phyloP scores from a whole-genome alignment of 495 filamentous ascomycete genomes.

The Xylaria scruposa region DNA sequence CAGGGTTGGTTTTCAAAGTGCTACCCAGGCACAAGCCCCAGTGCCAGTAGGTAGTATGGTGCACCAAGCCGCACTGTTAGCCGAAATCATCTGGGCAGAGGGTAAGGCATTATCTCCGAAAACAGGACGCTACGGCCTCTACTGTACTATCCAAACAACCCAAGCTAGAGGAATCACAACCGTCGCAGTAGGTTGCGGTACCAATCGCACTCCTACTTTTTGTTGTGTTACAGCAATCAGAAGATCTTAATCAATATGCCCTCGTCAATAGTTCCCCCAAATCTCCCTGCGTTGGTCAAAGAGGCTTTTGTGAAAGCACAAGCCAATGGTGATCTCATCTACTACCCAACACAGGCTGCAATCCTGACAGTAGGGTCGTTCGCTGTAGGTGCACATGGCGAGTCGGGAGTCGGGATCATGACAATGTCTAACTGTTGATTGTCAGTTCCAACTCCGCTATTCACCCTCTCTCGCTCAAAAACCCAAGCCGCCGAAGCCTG shows the following conservation, averaged over 20 bases:
- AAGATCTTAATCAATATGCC: conserved; percentile 22
- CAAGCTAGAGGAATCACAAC: not conserved
- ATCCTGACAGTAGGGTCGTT: conserved; percentile 61
- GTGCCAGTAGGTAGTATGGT: not conserved
- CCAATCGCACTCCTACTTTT: not conserved
- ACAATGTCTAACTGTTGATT: conserved; percentile 16
- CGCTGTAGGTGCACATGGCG: conserved; percentile 49
- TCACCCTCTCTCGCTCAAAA: conserved; percentile 79
- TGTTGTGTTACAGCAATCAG: not conserved
- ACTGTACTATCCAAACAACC: not conserved
- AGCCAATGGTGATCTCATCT: conserved; percentile 60
- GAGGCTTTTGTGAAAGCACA: conserved; percentile 60
- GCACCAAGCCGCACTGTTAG: not conserved
- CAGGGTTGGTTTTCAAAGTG: not conserved
- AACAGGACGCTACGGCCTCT: not conserved
- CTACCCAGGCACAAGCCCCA: not conserved
- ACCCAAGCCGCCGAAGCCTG: conserved; percentile 58
- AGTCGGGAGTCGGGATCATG: conserved; percentile 7
- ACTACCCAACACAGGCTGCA: conserved; percentile 65
- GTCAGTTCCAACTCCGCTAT: conserved; percentile 75
- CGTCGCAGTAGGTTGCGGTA: not conserved
- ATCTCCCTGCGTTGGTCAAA: conserved; percentile 62
- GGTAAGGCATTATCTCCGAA: not conserved
- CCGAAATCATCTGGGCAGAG: not conserved
- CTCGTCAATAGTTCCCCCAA: conserved; percentile 31